Evolutionary conservation across 2,329 filamentous ascomycete genomes (phyloP), one percentile per base, ranked within the genome.

Genomic region (Dactylellina leptospora): DNA sequence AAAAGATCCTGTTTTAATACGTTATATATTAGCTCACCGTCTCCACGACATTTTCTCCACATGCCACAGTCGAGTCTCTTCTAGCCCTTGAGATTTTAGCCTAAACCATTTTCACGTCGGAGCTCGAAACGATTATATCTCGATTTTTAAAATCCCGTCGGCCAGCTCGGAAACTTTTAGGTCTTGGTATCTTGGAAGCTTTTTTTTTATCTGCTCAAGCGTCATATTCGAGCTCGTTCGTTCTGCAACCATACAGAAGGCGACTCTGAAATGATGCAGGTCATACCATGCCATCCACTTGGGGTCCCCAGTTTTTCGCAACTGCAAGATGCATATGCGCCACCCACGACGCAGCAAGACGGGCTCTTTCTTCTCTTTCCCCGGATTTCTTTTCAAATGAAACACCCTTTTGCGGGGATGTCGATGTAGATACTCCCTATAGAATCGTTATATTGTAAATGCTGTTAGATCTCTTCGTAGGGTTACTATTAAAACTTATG

Each of bases 81-180:
- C 45, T 27, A 8, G 25, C 13, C 23, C 3, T 18, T n/a, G 20
- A n/a, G 20, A 10, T 33, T 71, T 71, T 63, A 71, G 66, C 50
- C 66, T 71, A 71, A 71, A 71, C 13, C 25, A 27, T 4, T 1
- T n/a, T 16, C 8, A 53, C 6, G 40, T 44, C 22, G 42, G 27
- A 45, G 10, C 18, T 48, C 53, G 44, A 71, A 63, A 59, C 66
- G 18, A 47, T 63, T 53, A 59, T 27, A 63, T 63, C 47, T 63
- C 47, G 44, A 38, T 33, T 58, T 62, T 42, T 42, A 63, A 51
- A 71, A 45, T 63, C 51, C 66, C 66, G 66, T 53, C 66, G 66
- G 66, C 27, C 58, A 40, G 55, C 44, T 63, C 66, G 66, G 66
- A 71, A 71, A 42, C 42, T 18, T 36, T 5, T 27, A 22, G n/a